Base-by-base conservation (phyloP, 257 asterid genomes). In the Plantago elongata region DNA sequence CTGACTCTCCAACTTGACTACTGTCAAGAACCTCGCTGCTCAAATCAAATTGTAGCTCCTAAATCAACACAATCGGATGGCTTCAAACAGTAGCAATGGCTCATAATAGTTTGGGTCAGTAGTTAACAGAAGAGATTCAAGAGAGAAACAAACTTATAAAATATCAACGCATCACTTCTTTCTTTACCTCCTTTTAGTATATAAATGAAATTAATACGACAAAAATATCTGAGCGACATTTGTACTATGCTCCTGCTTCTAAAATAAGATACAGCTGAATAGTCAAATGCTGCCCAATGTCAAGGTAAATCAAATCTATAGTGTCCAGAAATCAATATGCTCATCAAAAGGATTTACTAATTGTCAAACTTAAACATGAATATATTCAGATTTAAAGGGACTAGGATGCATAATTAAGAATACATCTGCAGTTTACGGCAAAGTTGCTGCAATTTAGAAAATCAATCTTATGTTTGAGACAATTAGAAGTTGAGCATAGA, bases 21-120 rank as follows among this genome's bases (percentile, higher is more conserved):
- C 51, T 68, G 50, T 69, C 88, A 68, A 70, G 84, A 66, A 81
- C 95, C 73, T 70, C 90, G 75, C 63, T 67, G 59, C 57, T 67
- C 34, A 65, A 48, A 61, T 75, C 85, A 65, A 77, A 46, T 65
- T 57, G 76, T 22, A 70, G 50, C 64, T 84, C 97, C 96, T 84
- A 72, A 13, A 27, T 51, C 54, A 34, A 65, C 69, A 75, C 51
- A 45, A 9, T 60, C 45, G 46, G 43, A 50, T 22, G 42, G 40
- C 49, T 54, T 54, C 65, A 58, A 42, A 70, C 43, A 44, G 49
- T 17, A 62, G 50, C 13, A 45, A 58, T 12, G 30, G 48, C 14
- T 16, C 5, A 63, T 34, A 49, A 30, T 14, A 38, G 38, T 49
- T 13, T 16, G 22, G 10, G 40, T 58, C 50, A 27, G 40, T 54